These are phyloP conservation scores for Cladosporium oxysporum DNA, from an alignment of 2,329 filamentous ascomycete genomes.

Conservation along the genomic window DNA sequence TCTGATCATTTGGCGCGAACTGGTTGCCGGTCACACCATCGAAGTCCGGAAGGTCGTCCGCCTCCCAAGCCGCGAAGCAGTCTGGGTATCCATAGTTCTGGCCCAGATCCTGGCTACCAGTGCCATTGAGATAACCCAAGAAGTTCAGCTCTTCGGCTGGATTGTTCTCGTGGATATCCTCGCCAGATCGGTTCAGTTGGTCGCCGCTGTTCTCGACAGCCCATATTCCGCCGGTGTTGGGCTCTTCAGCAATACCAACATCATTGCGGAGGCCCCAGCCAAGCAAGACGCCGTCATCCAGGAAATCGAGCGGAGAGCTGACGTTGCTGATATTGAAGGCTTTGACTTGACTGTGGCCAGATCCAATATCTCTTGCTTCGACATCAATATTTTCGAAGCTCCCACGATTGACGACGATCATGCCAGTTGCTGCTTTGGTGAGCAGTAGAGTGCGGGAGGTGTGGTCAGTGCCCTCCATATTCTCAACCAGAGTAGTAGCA, in stretches of 20 bases:
- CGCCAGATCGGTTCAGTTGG: constrained; percentile 47
- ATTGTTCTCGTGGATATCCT: constrained; percentile 42
- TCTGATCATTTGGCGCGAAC: constrained; percentile 51
- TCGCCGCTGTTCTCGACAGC: constrained; percentile 72
- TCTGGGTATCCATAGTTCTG: constrained; percentile 70
- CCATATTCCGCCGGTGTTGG: constrained; percentile 52
- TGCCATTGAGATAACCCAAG: constrained; percentile 63
- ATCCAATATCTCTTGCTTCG: constrained; percentile 51
- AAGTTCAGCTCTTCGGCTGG: constrained; percentile 69
- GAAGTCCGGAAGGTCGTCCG: constrained; percentile 51
- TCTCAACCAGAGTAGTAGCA: constrained; percentile 57
- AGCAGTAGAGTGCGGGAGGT: constrained; percentile 67
- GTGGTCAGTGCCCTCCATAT: constrained; percentile 64
- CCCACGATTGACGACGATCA: constrained; percentile 66
- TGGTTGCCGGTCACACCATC: constrained; percentile 49
- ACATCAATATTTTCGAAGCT: constrained; percentile 64
- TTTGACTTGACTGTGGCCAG: constrained; percentile 68
- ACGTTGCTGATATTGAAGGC: constrained; percentile 53
- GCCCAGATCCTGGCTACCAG: constrained; percentile 44
- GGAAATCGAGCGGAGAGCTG: constrained; percentile 46
- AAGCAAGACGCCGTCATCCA: constrained; percentile 53
- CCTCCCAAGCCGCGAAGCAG: constrained; percentile 68
- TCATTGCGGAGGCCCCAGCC: constrained; percentile 75
- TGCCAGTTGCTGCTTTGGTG: constrained; percentile 55
- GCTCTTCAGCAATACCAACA: constrained; percentile 69